phyloP scores from a whole-genome alignment of 495 filamentous ascomycete genomes.

The Daldinia grandis region DNA sequence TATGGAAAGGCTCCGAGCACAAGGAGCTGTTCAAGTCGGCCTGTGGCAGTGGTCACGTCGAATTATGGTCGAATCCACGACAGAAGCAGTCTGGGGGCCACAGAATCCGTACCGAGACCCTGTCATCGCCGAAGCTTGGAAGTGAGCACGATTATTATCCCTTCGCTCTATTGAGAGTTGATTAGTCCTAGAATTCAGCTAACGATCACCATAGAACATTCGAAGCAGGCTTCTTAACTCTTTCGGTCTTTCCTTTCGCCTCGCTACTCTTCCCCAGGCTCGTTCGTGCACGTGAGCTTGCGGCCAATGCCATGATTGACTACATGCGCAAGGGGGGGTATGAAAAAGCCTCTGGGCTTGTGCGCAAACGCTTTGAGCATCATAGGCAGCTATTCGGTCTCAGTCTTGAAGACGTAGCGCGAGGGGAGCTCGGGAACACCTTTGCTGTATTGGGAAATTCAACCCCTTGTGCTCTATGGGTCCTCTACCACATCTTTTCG shows the following conservation, averaged over 20 bases:
- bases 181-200: no score
- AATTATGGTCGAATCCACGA: not conserved
- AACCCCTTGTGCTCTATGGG: conserved; percentile 37
- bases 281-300: not conserved
- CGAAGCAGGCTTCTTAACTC: conserved; percentile 3
- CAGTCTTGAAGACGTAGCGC: conserved; percentile 31
- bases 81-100: not conserved
- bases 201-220: not conserved
- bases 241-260: not conserved
- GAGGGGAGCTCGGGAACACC: conserved; percentile 39
- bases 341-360: conserved; percentile 30
- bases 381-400: conserved; percentile 25
- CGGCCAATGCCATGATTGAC: not conserved
- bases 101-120: conserved; percentile 3
- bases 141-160: not conserved
- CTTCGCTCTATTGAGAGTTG: not conserved
- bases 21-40: not conserved
- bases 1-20: not conserved
- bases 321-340: conserved; percentile 24
- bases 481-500: conserved; percentile 39
- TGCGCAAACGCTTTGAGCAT: conserved; percentile 25
- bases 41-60: not conserved
- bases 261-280: not conserved
- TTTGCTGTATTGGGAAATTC: conserved; percentile 37
- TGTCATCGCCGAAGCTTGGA: not conserved